Conservation (phyloP, 2,329 filamentous ascomycete genomes). For the Fonsecaea nubica region DNA sequence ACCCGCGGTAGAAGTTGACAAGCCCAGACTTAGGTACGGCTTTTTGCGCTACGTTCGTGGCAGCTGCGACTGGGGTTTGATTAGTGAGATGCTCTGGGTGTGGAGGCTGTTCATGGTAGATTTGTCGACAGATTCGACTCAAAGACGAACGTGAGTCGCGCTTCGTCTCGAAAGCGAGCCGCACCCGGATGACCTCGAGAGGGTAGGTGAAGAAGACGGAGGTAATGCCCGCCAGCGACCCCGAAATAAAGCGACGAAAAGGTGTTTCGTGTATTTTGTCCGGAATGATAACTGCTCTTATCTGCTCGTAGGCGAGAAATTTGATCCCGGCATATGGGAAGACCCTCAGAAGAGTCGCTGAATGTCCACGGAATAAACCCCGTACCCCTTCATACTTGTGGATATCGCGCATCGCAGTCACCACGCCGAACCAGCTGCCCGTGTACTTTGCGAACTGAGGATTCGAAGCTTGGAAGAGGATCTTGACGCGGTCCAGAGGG, state of each 20-base stretch:
- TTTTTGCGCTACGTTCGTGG: slow-evolving; percentile 53
- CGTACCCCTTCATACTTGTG: slow-evolving; percentile 73
- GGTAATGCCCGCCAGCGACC: slow-evolving; percentile 70
- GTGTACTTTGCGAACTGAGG: slow-evolving; percentile 93
- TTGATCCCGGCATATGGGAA: slow-evolving; percentile 98
- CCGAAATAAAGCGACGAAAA: slow-evolving; percentile 65
- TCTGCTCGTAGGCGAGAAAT: slow-evolving; percentile 96
- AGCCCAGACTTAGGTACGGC: slow-evolving; percentile 71
- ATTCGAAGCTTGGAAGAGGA: slow-evolving; percentile 94
- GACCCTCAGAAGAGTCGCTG: slow-evolving; percentile 88
- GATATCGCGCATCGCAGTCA: slow-evolving; percentile 83
- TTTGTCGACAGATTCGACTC: slow-evolving; percentile 77
- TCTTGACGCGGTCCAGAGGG: slow-evolving; percentile 96
- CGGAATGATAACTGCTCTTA: slow-evolving; percentile 78
- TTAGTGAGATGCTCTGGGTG: slow-evolving; percentile 47
- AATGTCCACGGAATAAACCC: slow-evolving; percentile 92
- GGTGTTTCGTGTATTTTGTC: slow-evolving; percentile 77
- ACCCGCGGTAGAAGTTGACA: slow-evolving; percentile 93
- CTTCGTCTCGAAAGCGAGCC: slow-evolving; percentile 92
- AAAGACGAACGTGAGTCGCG: slow-evolving; percentile 72
- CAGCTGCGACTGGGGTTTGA: slow-evolving; percentile 47
- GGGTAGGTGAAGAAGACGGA: slow-evolving; percentile 97
- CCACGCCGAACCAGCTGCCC: slow-evolving; percentile 83
- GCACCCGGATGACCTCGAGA: slow-evolving; percentile 88
- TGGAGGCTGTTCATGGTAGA: slow-evolving; percentile 76